These are phyloP conservation scores for Acer saccharum DNA, from an alignment of 345 rosid species.

Conservation along the genomic window DNA sequence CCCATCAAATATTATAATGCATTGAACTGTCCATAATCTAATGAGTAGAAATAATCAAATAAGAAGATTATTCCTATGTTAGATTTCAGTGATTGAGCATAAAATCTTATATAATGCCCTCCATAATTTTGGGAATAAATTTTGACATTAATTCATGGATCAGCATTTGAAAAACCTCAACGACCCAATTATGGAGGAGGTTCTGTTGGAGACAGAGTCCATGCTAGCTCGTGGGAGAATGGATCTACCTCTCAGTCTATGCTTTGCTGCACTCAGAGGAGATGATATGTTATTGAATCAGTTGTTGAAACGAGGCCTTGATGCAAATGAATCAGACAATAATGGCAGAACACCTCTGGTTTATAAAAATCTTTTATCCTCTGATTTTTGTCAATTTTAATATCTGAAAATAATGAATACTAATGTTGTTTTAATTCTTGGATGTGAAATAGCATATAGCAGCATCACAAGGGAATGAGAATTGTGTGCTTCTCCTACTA, in stretches of 20 bases:
- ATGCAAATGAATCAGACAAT: slow-evolving; percentile 85
- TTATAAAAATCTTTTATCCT: slow-evolving; percentile 17
- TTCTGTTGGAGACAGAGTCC: slow-evolving; percentile 68
- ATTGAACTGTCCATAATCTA: no score
- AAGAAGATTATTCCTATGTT: no score
- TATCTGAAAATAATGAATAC: neutral
- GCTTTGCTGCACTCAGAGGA: slow-evolving; percentile 77
- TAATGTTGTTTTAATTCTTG: neutral
- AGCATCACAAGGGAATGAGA: slow-evolving; percentile 72
- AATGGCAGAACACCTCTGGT: slow-evolving; percentile 82
- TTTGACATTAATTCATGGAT: slow-evolving; percentile 10
- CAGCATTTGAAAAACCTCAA: slow-evolving; percentile 75
- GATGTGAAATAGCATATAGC: slow-evolving; percentile 67
- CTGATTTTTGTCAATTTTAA: neutral
- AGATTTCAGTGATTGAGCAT: no score
- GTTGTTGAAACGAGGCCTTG: slow-evolving; percentile 73
- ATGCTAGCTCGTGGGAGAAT: slow-evolving; percentile 75
- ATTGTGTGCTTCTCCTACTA: slow-evolving; percentile 73
- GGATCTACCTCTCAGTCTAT: slow-evolving; percentile 79
- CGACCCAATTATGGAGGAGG: slow-evolving; percentile 69
- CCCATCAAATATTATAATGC: neutral
- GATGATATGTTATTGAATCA: slow-evolving; percentile 77
- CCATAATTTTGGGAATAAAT: no score
- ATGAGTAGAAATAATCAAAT: no score
- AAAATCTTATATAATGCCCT: no score